These are phyloP conservation scores for Cladophialophora yegresii DNA, from an alignment of 2,329 filamentous ascomycete species.

Conservation along the genomic window DNA sequence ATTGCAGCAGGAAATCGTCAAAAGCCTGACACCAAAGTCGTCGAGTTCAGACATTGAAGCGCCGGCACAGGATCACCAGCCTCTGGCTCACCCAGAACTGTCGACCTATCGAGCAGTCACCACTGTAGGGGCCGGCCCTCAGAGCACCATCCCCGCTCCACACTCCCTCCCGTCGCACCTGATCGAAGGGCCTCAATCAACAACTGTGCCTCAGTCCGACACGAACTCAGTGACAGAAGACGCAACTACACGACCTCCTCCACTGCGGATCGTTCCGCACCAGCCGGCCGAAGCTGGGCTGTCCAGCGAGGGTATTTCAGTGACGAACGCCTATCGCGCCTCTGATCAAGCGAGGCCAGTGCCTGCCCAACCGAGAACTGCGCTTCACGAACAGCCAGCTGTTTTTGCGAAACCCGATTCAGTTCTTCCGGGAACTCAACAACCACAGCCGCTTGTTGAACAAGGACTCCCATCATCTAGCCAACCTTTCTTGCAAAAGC, in stretches of 20 bases:
- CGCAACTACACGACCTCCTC: background rate
- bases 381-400: background rate
- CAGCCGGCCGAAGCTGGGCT: background rate
- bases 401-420: background rate
- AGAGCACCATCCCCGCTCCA: background rate
- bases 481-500: conserved; percentile 40
- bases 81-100: background rate
- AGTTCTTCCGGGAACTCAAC: background rate
- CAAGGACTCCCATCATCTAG: conserved; percentile 4
- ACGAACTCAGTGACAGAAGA: background rate
- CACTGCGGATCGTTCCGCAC: background rate
- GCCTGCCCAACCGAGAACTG: background rate
- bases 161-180: background rate
- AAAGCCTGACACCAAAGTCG: conserved; percentile 45
- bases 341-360: background rate
- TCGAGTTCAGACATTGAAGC: conserved; percentile 24
- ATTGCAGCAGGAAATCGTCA: conserved; percentile 52
- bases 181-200: background rate
- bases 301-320: background rate
- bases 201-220: background rate
- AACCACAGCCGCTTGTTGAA: conserved; percentile 1
- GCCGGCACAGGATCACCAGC: background rate
- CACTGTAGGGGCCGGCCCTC: background rate
- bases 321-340: background rate
- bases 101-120: background rate